These are phyloP conservation scores for Pterocarpus macrocarpus DNA, from an alignment of 306 rosid genomes.

Conservation along the genomic window DNA sequence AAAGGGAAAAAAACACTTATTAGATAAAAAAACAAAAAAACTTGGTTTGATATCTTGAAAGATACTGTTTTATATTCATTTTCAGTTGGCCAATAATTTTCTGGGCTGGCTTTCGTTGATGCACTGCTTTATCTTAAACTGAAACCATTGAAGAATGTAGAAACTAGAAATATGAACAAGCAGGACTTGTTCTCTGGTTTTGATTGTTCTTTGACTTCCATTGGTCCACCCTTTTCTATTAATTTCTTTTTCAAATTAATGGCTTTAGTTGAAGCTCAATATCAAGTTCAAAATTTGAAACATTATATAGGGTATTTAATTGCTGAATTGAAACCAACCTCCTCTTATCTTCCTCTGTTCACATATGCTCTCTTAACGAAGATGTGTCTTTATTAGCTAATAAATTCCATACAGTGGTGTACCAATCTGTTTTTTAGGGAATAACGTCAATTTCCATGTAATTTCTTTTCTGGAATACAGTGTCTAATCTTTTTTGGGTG, in stretches of 20 bases:
- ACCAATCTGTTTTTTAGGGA: not conserved
- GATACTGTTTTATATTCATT: not conserved
- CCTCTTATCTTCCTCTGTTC: slow-evolving; percentile 27
- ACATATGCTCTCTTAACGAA: slow-evolving; percentile 12
- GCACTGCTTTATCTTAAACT: slow-evolving; percentile 32
- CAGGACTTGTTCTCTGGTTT: slow-evolving; percentile 5
- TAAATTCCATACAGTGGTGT: not conserved
- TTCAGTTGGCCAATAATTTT: slow-evolving; percentile 11
- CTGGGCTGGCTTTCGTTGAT: not conserved
- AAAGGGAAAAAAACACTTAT: no score
- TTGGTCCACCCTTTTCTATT: slow-evolving; percentile 7
- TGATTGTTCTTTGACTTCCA: slow-evolving; percentile 42
- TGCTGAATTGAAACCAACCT: slow-evolving; percentile 15
- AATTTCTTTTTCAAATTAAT: not conserved
- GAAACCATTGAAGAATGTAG: slow-evolving; percentile 5
- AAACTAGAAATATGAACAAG: not conserved
- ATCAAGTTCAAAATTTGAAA: slow-evolving; percentile 23
- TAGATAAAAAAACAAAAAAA: no score
- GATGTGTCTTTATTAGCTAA: not conserved
- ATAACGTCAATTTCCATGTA: slow-evolving; percentile 35
- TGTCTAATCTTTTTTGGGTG: not conserved
- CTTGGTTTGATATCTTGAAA: not conserved
- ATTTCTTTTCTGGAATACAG: slow-evolving; percentile 18
- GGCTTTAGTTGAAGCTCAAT: slow-evolving; percentile 26
- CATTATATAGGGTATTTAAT: not conserved